phyloP scores from a whole-genome alignment of 441 rosid genomes.

The Gossypium gossypioides region DNA sequence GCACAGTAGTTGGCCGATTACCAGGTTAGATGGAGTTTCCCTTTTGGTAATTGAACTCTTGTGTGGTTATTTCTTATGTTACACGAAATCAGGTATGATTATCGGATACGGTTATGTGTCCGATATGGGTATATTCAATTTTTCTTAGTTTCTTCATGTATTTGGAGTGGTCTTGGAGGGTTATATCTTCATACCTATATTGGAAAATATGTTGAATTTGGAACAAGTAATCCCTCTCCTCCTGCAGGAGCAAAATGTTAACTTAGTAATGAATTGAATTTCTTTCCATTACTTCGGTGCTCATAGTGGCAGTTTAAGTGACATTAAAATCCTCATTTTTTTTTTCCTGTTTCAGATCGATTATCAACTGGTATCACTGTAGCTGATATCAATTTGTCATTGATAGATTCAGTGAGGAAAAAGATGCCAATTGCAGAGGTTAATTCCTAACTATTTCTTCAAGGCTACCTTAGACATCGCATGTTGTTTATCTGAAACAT shows the following conservation, averaged over 20 bases:
- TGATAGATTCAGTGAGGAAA: conserved; percentile 66
- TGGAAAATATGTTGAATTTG: background rate
- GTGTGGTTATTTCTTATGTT: background rate
- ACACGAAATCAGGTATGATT: background rate
- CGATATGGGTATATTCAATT: background rate
- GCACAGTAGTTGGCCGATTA: conserved; percentile 65
- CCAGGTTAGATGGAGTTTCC: conserved; percentile 42
- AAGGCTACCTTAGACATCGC: background rate
- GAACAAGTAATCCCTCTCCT: background rate
- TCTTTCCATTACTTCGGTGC: background rate
- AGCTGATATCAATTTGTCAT: conserved; percentile 71
- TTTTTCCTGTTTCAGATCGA: conserved; percentile 42
- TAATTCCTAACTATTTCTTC: conserved; percentile 11
- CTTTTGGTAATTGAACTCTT: background rate
- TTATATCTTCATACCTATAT: background rate
- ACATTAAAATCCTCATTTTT: background rate
- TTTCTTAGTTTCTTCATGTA: no score
- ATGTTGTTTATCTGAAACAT: no score
- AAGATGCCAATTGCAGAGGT: conserved; percentile 83
- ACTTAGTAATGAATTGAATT: background rate
- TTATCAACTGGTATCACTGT: conserved; percentile 64
- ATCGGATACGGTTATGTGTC: background rate
- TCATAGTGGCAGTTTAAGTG: background rate
- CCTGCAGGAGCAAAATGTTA: background rate
- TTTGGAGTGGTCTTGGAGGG: background rate